phyloP scores from a whole-genome alignment of 2,329 filamentous ascomycete species.

The Fusarium anthophilum region DNA sequence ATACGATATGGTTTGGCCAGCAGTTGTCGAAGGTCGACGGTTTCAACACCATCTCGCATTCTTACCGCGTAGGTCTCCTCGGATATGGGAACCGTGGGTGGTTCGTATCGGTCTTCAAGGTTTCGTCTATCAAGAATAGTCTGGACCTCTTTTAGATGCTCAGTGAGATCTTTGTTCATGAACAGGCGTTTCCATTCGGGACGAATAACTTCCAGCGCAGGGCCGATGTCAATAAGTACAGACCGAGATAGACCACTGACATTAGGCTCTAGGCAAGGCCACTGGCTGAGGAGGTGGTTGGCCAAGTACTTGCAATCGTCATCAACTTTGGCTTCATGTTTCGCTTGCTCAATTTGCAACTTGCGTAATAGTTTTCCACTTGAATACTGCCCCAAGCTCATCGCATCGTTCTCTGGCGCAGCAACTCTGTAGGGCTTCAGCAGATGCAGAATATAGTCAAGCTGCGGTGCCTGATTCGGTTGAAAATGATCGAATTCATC shows the following conservation, averaged over 20 bases:
- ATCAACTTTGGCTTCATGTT: slow-evolving; percentile 35
- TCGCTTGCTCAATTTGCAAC: slow-evolving; percentile 25
- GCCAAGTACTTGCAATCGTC: slow-evolving; percentile 36
- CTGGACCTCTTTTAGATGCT: slow-evolving; percentile 32
- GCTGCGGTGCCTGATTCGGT: slow-evolving; percentile 29
- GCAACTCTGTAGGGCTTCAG: slow-evolving; percentile 33
- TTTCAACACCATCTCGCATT: slow-evolving; percentile 32
- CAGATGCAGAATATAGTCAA: slow-evolving; percentile 29
- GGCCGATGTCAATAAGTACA: slow-evolving; percentile 35
- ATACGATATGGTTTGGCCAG: slow-evolving; percentile 25
- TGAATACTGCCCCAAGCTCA: slow-evolving; percentile 25
- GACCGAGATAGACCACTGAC: slow-evolving; percentile 11
- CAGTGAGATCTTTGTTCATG: slow-evolving; percentile 33
- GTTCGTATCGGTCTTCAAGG: slow-evolving; percentile 21
- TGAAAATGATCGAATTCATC: slow-evolving; percentile 37
- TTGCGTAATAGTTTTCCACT: slow-evolving; percentile 38
- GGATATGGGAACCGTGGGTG: slow-evolving; percentile 8
- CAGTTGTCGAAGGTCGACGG: slow-evolving; percentile 26
- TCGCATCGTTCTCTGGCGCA: slow-evolving; percentile 1
- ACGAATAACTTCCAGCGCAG: slow-evolving; percentile 36
- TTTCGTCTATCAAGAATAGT: slow-evolving; percentile 27
- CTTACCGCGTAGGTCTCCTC: slow-evolving; percentile 27
- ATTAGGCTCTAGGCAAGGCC: slow-evolving; percentile 40
- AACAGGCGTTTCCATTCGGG: slow-evolving; percentile 40
- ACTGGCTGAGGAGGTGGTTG: slow-evolving; percentile 37